Evolutionary conservation across 805 yeast species (phyloP).

Genomic region (Candida oleophila): DNA sequence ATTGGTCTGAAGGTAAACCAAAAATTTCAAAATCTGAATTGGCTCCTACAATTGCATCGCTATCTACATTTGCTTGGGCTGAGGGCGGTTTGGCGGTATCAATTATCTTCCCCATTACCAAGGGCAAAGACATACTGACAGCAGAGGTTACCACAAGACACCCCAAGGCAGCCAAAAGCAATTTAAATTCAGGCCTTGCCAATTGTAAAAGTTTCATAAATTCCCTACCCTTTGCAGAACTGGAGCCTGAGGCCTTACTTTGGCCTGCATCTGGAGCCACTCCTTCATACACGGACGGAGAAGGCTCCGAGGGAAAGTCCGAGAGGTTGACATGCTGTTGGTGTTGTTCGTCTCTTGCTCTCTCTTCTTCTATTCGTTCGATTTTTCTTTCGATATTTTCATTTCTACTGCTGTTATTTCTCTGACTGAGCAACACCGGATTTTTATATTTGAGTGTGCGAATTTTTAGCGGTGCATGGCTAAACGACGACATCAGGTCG

Average conservation of each 20-base stretch:
- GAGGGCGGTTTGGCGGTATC: constrained; percentile 55
- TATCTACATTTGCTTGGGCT: constrained; percentile 11
- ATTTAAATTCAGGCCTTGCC: constrained; percentile 52
- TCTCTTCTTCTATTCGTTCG: neutral
- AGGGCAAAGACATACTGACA: constrained; percentile 78
- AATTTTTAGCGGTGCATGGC: neutral
- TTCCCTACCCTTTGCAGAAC: constrained; percentile 11
- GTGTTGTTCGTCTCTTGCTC: neutral
- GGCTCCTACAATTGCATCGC: too few species aligned
- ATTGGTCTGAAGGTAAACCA: constrained; percentile 63
- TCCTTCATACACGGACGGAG: neutral
- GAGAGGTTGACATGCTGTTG: neutral
- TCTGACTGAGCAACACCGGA: neutral
- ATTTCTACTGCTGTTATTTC: neutral
- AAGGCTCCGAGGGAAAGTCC: neutral
- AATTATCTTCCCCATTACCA: constrained; percentile 80
- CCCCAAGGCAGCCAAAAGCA: constrained; percentile 51
- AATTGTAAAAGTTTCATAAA: constrained; percentile 20
- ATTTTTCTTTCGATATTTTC: neutral
- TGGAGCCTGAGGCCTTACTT: neutral
- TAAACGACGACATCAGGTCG: neutral
- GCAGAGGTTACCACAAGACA: constrained; percentile 71
- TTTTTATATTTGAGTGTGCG: neutral
- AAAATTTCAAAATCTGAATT: too few species aligned
- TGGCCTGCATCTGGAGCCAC: neutral